Evolutionary conservation across 1,139 yeast genomes (phyloP).

Genomic region (Candida sojae): DNA sequence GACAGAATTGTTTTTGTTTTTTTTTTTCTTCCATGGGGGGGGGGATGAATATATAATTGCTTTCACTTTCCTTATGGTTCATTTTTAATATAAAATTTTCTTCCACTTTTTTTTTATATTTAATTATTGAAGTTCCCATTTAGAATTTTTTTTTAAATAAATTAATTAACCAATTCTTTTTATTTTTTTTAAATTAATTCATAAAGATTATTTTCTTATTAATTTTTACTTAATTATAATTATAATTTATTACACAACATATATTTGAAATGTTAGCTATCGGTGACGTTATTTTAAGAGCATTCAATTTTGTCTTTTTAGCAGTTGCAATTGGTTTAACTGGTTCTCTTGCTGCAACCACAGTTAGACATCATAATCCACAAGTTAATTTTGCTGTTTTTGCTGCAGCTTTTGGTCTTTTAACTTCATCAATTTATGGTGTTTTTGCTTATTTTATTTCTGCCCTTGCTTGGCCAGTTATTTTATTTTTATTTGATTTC

Average conservation of each 20-base stretch:
- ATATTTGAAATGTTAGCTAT: slow-evolving; percentile 51
- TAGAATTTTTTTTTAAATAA: neutral
- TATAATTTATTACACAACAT: neutral
- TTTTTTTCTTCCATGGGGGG: neutral
- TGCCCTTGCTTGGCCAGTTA: slow-evolving; percentile 83
- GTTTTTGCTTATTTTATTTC: slow-evolving; percentile 74
- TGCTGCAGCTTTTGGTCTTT: slow-evolving; percentile 81
- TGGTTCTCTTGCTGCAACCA: slow-evolving; percentile 78
- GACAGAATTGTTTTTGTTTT: slow-evolving; percentile 1
- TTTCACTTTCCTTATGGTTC: slow-evolving; percentile 2
- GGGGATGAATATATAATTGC: slow-evolving; percentile 3
- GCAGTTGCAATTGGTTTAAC: slow-evolving; percentile 81
- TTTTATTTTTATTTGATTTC: slow-evolving; percentile 75
- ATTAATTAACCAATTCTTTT: neutral
- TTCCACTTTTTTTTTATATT: slow-evolving; percentile 1
- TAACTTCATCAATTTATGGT: slow-evolving; percentile 81
- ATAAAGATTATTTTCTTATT: neutral
- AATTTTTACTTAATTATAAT: neutral
- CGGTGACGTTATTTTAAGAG: slow-evolving; percentile 76
- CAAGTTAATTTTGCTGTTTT: slow-evolving; percentile 89
- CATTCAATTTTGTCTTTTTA: slow-evolving; percentile 70
- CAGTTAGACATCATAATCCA: slow-evolving; percentile 56
- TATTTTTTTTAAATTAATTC: neutral
- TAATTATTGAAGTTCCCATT: neutral
- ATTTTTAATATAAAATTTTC: neutral